phyloP scores from a whole-genome alignment of 257 asterid species.

The Parsonsia alboflavescens region DNA sequence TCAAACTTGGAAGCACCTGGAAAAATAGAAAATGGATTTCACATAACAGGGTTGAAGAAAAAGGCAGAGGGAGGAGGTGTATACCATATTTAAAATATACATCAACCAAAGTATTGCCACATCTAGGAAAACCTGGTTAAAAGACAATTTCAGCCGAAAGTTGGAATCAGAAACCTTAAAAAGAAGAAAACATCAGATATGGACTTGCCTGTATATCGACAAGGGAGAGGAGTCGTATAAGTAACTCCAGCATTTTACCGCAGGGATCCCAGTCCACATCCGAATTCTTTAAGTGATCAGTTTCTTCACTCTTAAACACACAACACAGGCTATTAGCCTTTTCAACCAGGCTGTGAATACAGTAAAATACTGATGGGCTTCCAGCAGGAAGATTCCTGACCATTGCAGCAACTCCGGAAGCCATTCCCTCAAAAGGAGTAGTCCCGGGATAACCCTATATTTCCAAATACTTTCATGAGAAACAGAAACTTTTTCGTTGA shows the following conservation, averaged over 20 bases:
- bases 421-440: slow-evolving; percentile 88
- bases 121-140: background rate
- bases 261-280: slow-evolving; percentile 64
- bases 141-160: background rate
- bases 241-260: slow-evolving; percentile 72
- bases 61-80: background rate
- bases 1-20: slow-evolving; percentile 67
- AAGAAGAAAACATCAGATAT: background rate
- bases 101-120: background rate
- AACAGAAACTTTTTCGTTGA: slow-evolving; percentile 4
- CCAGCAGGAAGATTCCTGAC: slow-evolving; percentile 97
- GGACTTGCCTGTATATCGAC: slow-evolving; percentile 77
- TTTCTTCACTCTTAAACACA: slow-evolving; percentile 27
- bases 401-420: slow-evolving; percentile 86
- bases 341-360: slow-evolving; percentile 58
- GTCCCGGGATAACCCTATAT: slow-evolving; percentile 69
- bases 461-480: slow-evolving; percentile 19
- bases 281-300: slow-evolving; percentile 51
- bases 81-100: background rate
- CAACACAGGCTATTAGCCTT: slow-evolving; percentile 55
- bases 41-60: background rate
- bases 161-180: background rate
- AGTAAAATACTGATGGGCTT: slow-evolving; percentile 68
- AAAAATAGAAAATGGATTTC: slow-evolving; percentile 6
- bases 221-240: slow-evolving; percentile 59